A percentile compares a stretch with the other conserved stretches of the same genome.
Conservation (phyloP, 1,284 basidiomycete species). For the Malassezia pachydermatis region DNA sequence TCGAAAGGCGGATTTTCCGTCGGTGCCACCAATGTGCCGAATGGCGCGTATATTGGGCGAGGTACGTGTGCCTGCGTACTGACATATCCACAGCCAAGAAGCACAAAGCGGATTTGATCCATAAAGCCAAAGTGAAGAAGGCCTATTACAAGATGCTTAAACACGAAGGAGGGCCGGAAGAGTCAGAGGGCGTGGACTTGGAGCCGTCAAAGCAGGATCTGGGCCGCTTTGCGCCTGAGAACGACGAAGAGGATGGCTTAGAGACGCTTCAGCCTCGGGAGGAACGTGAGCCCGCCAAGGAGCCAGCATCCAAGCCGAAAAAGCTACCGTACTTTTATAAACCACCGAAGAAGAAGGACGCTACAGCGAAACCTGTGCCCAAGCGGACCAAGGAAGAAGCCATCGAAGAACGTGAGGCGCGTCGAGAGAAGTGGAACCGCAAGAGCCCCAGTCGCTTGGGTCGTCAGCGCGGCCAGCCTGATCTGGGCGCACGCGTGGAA, state of each 20-base stretch:
- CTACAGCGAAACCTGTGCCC: constrained; percentile 19
- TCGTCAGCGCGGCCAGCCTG: constrained; percentile 38
- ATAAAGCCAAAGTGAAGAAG: constrained; percentile 53
- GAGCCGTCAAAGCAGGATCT: constrained; percentile 2
- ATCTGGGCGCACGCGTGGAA: constrained; percentile 41
- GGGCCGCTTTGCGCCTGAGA: constrained; percentile 29
- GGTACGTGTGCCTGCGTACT: constrained; percentile 15
- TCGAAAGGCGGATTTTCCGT: constrained; percentile 37
- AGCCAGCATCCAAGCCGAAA: constrained; percentile 16
- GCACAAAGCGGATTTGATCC: constrained; percentile 53
- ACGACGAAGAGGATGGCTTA: background rate
- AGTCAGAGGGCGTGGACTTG: too few relatives aligned
- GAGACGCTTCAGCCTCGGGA: background rate
- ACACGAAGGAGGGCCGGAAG: constrained; percentile 44
- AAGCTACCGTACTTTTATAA: constrained; percentile 18
- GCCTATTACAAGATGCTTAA: constrained; percentile 52
- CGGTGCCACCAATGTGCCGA: constrained; percentile 38
- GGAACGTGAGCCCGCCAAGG: background rate
- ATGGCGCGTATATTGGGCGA: constrained; percentile 40
- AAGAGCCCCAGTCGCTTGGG: constrained; percentile 31
- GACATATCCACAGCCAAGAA: constrained; percentile 50
- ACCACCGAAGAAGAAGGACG: constrained; percentile 9
- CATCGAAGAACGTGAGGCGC: constrained; percentile 26
- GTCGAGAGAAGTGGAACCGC: constrained; percentile 38
- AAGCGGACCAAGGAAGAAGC: constrained; percentile 30